Base-by-base conservation (phyloP, 768 basidiomycete genomes). In the Obba rivulosa region DNA sequence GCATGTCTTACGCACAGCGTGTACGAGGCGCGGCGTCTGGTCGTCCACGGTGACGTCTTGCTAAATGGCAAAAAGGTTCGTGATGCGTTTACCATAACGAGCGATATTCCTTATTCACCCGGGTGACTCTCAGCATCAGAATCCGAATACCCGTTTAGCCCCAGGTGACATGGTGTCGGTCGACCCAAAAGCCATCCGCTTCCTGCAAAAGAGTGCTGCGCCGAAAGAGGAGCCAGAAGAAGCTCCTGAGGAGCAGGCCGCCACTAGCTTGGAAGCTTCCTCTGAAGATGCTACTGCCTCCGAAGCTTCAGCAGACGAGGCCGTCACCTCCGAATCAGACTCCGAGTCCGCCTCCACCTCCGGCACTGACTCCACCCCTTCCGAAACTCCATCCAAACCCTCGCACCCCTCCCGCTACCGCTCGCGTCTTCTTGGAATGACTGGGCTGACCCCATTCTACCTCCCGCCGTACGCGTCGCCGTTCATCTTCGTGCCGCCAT, bases 111-210 rank as follows among this genome's bases (percentile, higher is more conserved):
- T 22, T n/a, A 18, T 23, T 35, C 41, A 17, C 17, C 8, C 11
- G 13, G 13, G 13, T 13, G 28, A 31, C 28, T 31, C 37, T 10
- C 57, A 97, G 93, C 83, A 92, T 58, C 77, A 75, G 48, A 80
- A 92, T 54, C 79, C 93, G 18, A 93, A 92, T 61, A 87, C 86
- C 13, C 82, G 91, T 36, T 73, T 97, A 20, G 86, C 91, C 36
- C 95, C 95, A 8, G 95, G 95, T 8, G 95, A 98, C 62, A 85
- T 98, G 81, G 78, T 97, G 40, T 81, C 92, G 8, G 90, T 98
- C 21, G 80, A 96, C 53, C 92, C 92, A 0, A 61, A 67, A 13
- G 83, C 83, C 13, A 90, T 96, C 31, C 75, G 81, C 5, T 87
- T 94, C 67, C 72, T 94, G 50, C 69, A 67, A 50, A 31, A 46